Conservation (phyloP, 2,329 filamentous ascomycete genomes). For the Penicillium griseofulvum region DNA sequence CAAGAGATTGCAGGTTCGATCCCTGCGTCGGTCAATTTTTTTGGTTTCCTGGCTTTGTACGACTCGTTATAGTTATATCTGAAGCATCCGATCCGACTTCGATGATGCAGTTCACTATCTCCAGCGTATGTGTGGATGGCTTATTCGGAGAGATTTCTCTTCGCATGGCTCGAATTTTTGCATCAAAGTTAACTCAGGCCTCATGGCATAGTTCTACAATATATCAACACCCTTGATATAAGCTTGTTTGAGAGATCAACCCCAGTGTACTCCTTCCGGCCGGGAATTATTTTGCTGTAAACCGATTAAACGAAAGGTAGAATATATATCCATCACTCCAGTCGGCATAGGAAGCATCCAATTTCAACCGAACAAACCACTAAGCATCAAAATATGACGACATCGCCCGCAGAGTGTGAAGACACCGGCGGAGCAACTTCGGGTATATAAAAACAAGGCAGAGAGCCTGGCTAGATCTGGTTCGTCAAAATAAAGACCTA, state of each 20-base stretch:
- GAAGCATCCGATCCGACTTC: too few species aligned
- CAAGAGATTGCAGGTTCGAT: slow-evolving; percentile 53
- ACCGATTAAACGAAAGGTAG: not conserved
- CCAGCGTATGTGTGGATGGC: not conserved
- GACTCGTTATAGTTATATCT: not conserved
- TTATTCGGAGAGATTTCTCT: not conserved
- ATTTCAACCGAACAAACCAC: not conserved
- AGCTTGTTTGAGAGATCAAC: not conserved
- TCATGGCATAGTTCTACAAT: not conserved
- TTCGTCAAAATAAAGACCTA: not conserved
- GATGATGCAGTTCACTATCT: not conserved
- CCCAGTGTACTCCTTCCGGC: not conserved
- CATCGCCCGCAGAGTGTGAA: not conserved
- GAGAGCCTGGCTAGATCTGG: not conserved
- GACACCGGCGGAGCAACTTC: not conserved
- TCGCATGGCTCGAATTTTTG: not conserved
- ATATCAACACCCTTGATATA: not conserved
- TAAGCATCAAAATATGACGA: not conserved
- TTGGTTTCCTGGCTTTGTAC: not conserved
- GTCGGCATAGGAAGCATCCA: not conserved
- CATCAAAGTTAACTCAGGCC: not conserved
- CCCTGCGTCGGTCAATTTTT: slow-evolving; percentile 36
- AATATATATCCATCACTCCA: not conserved
- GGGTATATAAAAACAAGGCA: not conserved
- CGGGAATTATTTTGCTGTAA: not conserved